A percentile compares a stretch with the other conserved stretches of the same genome.
These are phyloP conservation scores for Malus orientalis DNA, from an alignment of 306 rosid genomes.

Conservation along the genomic window DNA sequence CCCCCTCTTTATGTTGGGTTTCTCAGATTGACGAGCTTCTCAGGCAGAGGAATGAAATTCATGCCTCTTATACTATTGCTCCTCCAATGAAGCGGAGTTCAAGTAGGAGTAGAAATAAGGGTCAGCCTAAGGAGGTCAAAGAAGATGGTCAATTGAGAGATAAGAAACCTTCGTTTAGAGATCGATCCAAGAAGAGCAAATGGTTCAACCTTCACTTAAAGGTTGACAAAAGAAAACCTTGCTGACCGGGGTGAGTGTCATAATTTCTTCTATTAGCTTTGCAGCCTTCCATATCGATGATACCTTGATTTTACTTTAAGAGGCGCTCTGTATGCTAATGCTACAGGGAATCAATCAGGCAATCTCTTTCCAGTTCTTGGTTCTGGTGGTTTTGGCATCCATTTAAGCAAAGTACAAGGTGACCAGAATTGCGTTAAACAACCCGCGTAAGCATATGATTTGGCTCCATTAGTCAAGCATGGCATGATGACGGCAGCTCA, in stretches of 20 bases:
- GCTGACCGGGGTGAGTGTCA: conserved; percentile 47
- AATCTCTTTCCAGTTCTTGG: conserved; percentile 2
- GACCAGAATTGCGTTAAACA: conserved; percentile 10
- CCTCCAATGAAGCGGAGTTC: conserved; percentile 71
- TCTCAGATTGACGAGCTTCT: conserved; percentile 84
- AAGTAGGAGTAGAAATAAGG: conserved; percentile 59
- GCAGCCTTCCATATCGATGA: background rate
- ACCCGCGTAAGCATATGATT: conserved; percentile 12
- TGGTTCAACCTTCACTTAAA: conserved; percentile 85
- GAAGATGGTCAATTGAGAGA: conserved; percentile 71
- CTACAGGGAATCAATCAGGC: conserved; percentile 14
- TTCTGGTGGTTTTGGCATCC: conserved; percentile 27
- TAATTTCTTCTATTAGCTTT: conserved; percentile 4
- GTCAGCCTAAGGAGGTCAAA: conserved; percentile 55
- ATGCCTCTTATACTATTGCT: conserved; percentile 61
- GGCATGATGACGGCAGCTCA: conserved; percentile 35
- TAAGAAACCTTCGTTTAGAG: conserved; percentile 48
- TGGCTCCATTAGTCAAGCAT: conserved; percentile 27
- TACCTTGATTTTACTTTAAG: background rate
- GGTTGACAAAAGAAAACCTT: conserved; percentile 92
- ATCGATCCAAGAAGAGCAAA: conserved; percentile 76
- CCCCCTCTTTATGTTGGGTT: conserved; percentile 1
- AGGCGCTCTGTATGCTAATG: conserved; percentile 4
- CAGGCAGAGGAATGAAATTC: conserved; percentile 85
- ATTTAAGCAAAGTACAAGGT: conserved; percentile 26